Evolutionary conservation across 2,329 filamentous ascomycete species (phyloP).

Genomic region (Microcyclospora pomicola): DNA sequence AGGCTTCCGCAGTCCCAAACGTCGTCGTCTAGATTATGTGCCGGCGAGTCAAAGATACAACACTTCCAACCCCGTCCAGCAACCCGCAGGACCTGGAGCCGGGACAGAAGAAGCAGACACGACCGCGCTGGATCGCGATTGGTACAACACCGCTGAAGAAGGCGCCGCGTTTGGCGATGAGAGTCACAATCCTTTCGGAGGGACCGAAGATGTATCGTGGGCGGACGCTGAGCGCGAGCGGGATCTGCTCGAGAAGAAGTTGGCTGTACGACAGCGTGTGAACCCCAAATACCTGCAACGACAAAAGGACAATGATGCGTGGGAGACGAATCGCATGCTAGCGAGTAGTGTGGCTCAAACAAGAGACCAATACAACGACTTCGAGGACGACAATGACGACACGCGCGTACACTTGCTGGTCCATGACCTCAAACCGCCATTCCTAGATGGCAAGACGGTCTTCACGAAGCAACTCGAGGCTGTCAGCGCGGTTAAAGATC

Average conservation of each 20-base stretch:
- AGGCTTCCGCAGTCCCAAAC: too few relatives aligned
- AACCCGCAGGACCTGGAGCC: constrained; percentile 50
- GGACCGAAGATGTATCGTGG: constrained; percentile 51
- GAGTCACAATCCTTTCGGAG: constrained; percentile 80
- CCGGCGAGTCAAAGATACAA: too few relatives aligned
- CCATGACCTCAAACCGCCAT: constrained; percentile 86
- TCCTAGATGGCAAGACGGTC: constrained; percentile 84
- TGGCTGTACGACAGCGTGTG: constrained; percentile 25
- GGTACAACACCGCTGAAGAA: constrained; percentile 80
- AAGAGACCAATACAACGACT: constrained; percentile 65
- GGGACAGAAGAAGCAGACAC: constrained; percentile 52
- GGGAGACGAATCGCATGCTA: constrained; percentile 98
- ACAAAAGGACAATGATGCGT: constrained; percentile 89
- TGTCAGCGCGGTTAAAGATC: constrained; percentile 80
- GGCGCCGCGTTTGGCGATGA: constrained; percentile 82
- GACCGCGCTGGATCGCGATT: constrained; percentile 71
- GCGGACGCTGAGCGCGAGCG: constrained; percentile 64
- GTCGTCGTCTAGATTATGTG: too few relatives aligned
- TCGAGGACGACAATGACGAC: constrained; percentile 79
- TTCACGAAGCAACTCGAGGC: constrained; percentile 97
- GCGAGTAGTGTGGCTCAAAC: constrained; percentile 90
- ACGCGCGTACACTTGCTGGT: constrained; percentile 82
- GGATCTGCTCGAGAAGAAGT: constrained; percentile 66
- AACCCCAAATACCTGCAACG: constrained; percentile 68
- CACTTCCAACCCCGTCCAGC: constrained; percentile 35